Percentiles rank a stretch among this genome's conserved stretches.
Evolutionary conservation across 192 early-diverging fungal species (phyloP).

Genomic region (Spizellomyces sp.): DNA sequence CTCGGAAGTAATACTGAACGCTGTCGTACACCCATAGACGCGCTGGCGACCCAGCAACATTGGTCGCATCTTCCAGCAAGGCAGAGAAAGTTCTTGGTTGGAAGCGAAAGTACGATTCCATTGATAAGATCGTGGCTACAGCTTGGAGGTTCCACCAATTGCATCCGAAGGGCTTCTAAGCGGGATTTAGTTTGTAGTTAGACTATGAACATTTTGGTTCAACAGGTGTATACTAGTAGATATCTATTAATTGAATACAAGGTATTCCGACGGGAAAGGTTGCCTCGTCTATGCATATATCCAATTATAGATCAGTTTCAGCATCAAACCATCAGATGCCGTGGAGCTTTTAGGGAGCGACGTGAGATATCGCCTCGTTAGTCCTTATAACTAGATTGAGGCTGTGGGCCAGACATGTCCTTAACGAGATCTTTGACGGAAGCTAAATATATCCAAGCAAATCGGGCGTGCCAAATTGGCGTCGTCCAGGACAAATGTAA

Average conservation of each 20-base stretch:
- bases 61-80: constrained; percentile 54
- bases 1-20: too few relatives aligned
- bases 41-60: constrained; percentile 56
- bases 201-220: too few relatives aligned
- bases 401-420: too few relatives aligned
- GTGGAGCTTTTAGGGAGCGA: too few relatives aligned
- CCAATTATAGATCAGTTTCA: too few relatives aligned
- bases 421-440: background rate
- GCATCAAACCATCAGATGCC: too few relatives aligned
- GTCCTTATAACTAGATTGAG: too few relatives aligned
- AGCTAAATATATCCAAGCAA: constrained; percentile 1
- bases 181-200: background rate
- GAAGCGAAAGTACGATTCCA: constrained; percentile 46
- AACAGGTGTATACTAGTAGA: too few relatives aligned
- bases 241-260: too few relatives aligned
- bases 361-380: too few relatives aligned
- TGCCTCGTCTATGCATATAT: too few relatives aligned
- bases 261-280: too few relatives aligned
- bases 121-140: constrained; percentile 52
- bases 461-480: background rate
- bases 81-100: constrained; percentile 56
- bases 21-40: constrained; percentile 19
- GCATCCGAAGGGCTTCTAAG: constrained; percentile 42
- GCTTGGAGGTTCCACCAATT: constrained; percentile 58
- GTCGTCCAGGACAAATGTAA: background rate